Base-by-base conservation (phyloP, 108 stramenopile genomes). In the Chaetoceros tenuissimus region DNA sequence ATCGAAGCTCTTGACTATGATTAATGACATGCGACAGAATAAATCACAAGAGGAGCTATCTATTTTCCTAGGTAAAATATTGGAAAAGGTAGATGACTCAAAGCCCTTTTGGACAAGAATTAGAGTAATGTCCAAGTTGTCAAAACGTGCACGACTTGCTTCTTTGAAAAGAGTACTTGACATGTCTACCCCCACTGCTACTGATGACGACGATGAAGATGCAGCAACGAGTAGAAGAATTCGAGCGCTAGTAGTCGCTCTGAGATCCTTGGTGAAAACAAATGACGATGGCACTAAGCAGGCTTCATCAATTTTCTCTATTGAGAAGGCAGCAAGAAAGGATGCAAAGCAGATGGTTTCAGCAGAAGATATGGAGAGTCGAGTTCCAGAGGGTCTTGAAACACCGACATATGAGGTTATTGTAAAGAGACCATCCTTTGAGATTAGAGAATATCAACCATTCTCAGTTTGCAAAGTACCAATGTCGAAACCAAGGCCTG, bases 391-490 rank as follows among this genome's bases (percentile, higher is more conserved):
- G 7, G 89, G 75, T 13, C 57, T 95, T 43, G 90, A 91, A 67
- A 89, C 85, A 2, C 91, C 94, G 1, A 53, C 67, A 23, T 95
- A 89, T 59, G 57, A 66, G 7, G 80, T 95, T 5, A 7, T 95
- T 1, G 48, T 59, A 16, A 57, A 64, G 44, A 48, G 60, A 22
- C 22, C 47, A 21, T 52, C 45, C 8, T 64, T 77, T 46, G 86
- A 95, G 72, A 73, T 92, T 26, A 89, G 94, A 3, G 53, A 53
- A 30, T 92, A 95, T 63, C 74, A 89, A 25, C 70, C 77, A 22
- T 95, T 77, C 66, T 71, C 86, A 1, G 81, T 90, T 0, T 87
- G 85, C 69, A 69, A 78, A 10, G 84, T 87, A 7, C 45, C 68
- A 29, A 84, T 90, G 82, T 51, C 23, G 34, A 73, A 79, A 46